phyloP scores from a whole-genome alignment of 2,329 filamentous ascomycete genomes.

The Leptographium flavum region DNA sequence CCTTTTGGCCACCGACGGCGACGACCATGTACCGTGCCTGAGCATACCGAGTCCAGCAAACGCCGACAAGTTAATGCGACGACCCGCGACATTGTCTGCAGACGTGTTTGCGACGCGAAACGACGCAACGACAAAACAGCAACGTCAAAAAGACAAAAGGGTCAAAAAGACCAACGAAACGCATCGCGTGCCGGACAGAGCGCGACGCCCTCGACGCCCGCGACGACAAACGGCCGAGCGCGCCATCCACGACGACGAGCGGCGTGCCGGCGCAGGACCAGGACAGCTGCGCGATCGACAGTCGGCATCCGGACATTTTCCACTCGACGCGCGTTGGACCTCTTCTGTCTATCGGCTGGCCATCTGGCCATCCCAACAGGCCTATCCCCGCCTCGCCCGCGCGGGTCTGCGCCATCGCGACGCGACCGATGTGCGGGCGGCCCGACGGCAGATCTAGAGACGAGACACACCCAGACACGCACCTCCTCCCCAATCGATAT shows the following conservation, averaged over 20 bases:
- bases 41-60: no score
- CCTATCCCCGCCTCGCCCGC: no score
- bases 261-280: no score
- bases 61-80: not conserved
- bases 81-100: not conserved
- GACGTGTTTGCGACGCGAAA: not conserved
- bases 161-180: not conserved
- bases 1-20: not conserved
- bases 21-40: not conserved
- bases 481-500: no score
- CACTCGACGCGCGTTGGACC: no score
- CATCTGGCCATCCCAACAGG: no score
- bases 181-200: not conserved
- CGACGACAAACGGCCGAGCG: not conserved
- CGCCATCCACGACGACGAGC: not conserved
- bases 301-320: no score
- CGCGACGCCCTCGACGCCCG: not conserved
- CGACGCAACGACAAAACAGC: not conserved
- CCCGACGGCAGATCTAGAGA: no score
- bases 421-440: no score
- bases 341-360: no score
- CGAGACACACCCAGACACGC: not conserved
- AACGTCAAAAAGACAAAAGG: not conserved
- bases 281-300: no score
- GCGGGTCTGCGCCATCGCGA: no score